Evolutionary conservation across 169 alveolate genomes (phyloP), one percentile per base, ranked within the genome.

Genomic region (Cryptosporidium parvum): DNA sequence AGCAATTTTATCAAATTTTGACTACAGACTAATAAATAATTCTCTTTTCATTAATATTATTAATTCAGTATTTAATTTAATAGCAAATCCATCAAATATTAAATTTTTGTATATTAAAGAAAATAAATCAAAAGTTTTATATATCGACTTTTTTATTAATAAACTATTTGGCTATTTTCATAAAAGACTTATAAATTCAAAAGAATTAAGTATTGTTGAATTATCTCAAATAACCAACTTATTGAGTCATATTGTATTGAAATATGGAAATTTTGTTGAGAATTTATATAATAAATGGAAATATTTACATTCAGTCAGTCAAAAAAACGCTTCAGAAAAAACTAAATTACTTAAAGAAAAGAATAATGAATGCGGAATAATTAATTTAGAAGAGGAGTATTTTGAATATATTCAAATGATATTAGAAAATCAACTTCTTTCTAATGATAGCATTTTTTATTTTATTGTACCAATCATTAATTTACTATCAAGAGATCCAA

Each of bases 391-490:
- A 23, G 89, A 80, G 70, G 89, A 80, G 8, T 48, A 44, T 31
- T 33, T 80, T n/a, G 80, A 80, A 37, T 67, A 62, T 29, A 39
- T 45, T 23, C 62, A 62, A 29, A 21, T 37, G 12, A 62, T 80
- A n/a, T 80, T 80, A 44, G 89, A 80, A 29, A 44, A 65, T 42
- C 69, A 80, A 14, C 56, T 80, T 3, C 42, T 80, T 39, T 37
- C 65, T 37, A 37, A 65, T 39, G 51, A 35, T 7, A 80, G 68
- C 35, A 59, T 80, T 58, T 80, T 80, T 44, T 29, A 59, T 45
- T 61, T 62, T 44, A 62, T 80, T 48, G 53, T 80, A 23, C 89
- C 89, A 61, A 62, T 80, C n/a, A 67, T 80, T 59, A 80, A 80
- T 65, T 18, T 80, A n/a, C 6, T 65, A 23, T 44, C 68, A 9